A percentile compares a stretch with the other conserved stretches of the same genome.
phyloP scores from a whole-genome alignment of 192 early-diverging fungal species.

The Kappamyces sp. region DNA sequence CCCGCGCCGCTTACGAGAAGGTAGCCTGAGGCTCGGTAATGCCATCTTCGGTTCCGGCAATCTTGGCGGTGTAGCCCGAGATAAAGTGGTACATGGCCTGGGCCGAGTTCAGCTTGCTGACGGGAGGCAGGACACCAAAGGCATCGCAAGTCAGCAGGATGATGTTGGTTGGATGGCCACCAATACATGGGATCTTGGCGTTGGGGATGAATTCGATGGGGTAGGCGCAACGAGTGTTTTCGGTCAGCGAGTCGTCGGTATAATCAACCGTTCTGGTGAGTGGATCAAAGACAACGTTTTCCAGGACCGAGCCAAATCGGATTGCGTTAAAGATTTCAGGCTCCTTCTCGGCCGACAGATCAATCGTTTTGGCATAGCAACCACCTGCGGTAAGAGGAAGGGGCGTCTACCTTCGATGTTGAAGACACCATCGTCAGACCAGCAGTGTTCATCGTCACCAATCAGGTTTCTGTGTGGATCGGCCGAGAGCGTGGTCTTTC shows the following conservation, averaged over 20 bases:
- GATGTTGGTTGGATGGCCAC: constrained; percentile 89
- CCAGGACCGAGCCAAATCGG: constrained; percentile 84
- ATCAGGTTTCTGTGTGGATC: constrained; percentile 89
- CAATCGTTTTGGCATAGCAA: constrained; percentile 97
- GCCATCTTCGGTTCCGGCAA: constrained; percentile 94
- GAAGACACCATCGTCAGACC: constrained; percentile 95
- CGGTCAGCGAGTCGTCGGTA: constrained; percentile 70
- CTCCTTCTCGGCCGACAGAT: constrained; percentile 92
- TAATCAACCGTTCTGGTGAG: constrained; percentile 75
- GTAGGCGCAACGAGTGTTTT: constrained; percentile 96
- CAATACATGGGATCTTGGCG: constrained; percentile 88
- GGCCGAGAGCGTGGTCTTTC: constrained; percentile 96
- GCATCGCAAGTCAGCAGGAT: constrained; percentile 95
- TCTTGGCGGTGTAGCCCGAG: constrained; percentile 96
- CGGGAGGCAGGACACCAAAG: constrained; percentile 90
- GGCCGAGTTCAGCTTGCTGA: constrained; percentile 72
- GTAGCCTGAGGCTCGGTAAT: constrained; percentile 86
- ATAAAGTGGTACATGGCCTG: constrained; percentile 98
- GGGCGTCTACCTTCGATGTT: constrained; percentile 75
- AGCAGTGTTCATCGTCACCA: constrained; percentile 99
- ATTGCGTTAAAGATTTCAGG: constrained; percentile 98
- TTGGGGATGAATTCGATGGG: constrained; percentile 93
- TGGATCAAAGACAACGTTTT: constrained; percentile 85
- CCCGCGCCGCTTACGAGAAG: constrained; percentile 45
- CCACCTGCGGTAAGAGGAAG: constrained; percentile 42